Evolutionary conservation across 192 early-diverging fungal genomes (phyloP).

Genomic region (Umbelopsis vinacea): DNA sequence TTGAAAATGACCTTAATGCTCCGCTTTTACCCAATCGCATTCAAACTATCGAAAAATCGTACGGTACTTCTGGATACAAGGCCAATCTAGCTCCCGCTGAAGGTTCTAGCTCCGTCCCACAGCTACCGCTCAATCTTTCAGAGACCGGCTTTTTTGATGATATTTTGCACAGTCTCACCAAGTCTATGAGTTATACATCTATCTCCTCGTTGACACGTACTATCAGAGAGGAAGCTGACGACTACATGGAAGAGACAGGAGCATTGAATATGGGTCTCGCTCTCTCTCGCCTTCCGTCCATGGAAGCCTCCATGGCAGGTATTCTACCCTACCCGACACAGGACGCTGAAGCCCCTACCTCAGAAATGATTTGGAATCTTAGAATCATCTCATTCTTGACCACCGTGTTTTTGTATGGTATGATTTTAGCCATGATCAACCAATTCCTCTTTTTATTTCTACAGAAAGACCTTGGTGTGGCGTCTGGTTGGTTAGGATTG

Average conservation of each 20-base stretch:
- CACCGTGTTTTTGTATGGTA: slow-evolving; percentile 17
- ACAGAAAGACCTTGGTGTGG: not conserved
- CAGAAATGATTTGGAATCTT: slow-evolving; percentile 10
- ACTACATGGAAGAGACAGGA: slow-evolving; percentile 10
- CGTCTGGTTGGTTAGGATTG: slow-evolving; percentile 26
- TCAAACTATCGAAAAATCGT: not conserved
- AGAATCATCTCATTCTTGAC: slow-evolving; percentile 21
- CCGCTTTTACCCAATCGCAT: not conserved
- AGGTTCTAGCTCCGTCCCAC: not conserved
- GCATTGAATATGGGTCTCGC: slow-evolving; percentile 3
- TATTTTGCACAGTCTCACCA: not conserved
- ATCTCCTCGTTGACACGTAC: not conserved
- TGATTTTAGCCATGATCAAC: slow-evolving; percentile 26
- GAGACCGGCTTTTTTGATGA: slow-evolving; percentile 12
- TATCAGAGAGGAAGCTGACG: slow-evolving; percentile 14
- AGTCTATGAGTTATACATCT: slow-evolving; percentile 7
- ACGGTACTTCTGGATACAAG: not conserved
- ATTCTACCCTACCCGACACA: not conserved
- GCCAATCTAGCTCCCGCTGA: not conserved
- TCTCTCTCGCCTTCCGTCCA: not conserved
- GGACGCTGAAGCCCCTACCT: not conserved
- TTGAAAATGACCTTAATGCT: not conserved
- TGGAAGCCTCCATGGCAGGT: slow-evolving; percentile 18
- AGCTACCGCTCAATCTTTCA: not conserved
- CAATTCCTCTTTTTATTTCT: slow-evolving; percentile 28